Base-by-base conservation (phyloP, 2,329 filamentous ascomycete species). In the Endothia cerciana region DNA sequence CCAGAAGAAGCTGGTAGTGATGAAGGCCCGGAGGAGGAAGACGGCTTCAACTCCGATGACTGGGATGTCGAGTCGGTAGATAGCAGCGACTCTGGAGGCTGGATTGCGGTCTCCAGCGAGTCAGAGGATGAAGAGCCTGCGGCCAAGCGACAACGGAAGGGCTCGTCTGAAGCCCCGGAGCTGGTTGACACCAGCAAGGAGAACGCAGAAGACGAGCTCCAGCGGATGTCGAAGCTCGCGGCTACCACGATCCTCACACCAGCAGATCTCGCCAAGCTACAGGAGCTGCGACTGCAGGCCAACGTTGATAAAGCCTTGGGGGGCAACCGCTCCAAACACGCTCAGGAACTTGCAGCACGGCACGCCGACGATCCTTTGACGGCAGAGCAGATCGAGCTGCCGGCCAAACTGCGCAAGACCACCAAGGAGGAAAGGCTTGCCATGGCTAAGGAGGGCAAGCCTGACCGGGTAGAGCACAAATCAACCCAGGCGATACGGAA, bases 221-320 rank as follows among this genome's bases (percentile, higher is more conserved):
- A 81, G 64, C 80, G 82, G 68, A 85, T 88, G 70, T 88, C 90
- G 15, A 93, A 89, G 72, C 87, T 97, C 53, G 94, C 94, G n/a
- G 97, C 92, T 0, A 97, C 92, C 2, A 91, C 92, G 59, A 96
- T 99, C 70, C 89, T 99, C 68, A 99, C 95, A 0, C 95, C 95
- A 0, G 95, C 95, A 15, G 95, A 99, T 78, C 86, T 98, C n/a
- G 90, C 92, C 71, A 98, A 98, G 77, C 89, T 99, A 25, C 89
- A 92, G 68, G 94, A 97, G 78, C 88, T 99, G 30, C 91, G 92
- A 57, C 83, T 91, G 60, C 83, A 90, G 53, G 88, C 92, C 25
- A 86, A 87, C 43, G 80, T 98, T 57, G 87, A 91, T 69, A 89
- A 91, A 68, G 83, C 81, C 59, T 79, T 87, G 74, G 84, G 81